Percentiles rank a stretch among this genome's conserved stretches.
phyloP scores from a whole-genome alignment of 2,329 filamentous ascomycete genomes.

The Emydomyces testavorans region DNA sequence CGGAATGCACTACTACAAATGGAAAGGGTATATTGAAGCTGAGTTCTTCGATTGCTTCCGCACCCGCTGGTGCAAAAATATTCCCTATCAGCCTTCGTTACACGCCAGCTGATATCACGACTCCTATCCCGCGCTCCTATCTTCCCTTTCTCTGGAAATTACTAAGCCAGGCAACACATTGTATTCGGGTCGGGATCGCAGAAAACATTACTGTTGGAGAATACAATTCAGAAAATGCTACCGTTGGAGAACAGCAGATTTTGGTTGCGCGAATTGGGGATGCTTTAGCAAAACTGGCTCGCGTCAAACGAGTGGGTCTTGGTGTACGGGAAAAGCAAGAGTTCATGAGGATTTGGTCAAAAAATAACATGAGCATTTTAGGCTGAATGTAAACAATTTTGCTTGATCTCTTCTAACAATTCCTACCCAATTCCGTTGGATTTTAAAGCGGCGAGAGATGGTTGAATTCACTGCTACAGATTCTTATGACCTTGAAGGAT shows the following conservation, averaged over 20 bases:
- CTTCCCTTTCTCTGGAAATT: slow-evolving; percentile 71
- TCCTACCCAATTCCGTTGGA: too few relatives aligned
- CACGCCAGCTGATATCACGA: slow-evolving; percentile 78
- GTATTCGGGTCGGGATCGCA: slow-evolving; percentile 81
- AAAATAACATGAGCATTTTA: neutral
- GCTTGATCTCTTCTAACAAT: neutral
- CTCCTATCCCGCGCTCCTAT: slow-evolving; percentile 68
- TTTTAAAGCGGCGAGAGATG: too few relatives aligned
- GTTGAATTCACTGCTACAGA: too few relatives aligned
- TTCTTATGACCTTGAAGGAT: too few relatives aligned
- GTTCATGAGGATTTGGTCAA: slow-evolving; percentile 61
- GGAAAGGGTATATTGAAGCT: slow-evolving; percentile 79
- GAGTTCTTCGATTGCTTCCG: slow-evolving; percentile 61
- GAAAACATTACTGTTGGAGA: slow-evolving; percentile 46
- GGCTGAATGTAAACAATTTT: too few relatives aligned
- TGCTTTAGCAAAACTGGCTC: slow-evolving; percentile 70
- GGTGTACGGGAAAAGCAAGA: slow-evolving; percentile 70
- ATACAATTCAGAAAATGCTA: slow-evolving; percentile 18
- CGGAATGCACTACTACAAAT: slow-evolving; percentile 90
- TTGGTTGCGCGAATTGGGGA: slow-evolving; percentile 72
- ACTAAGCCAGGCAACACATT: slow-evolving; percentile 72
- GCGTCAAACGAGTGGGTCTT: slow-evolving; percentile 79
- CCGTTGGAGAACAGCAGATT: slow-evolving; percentile 48
- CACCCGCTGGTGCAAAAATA: slow-evolving; percentile 57
- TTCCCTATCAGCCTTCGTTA: slow-evolving; percentile 89